A percentile compares a stretch with the other conserved stretches of the same genome.
phyloP scores from a whole-genome alignment of 306 rosid genomes.

The peach (Prunus persica) region Prunus_persica_NCBIv2 NC_034011.1:21919001-21919500 shows the following conservation, averaged over 20 bases:
- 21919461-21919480: background rate
- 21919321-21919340: background rate
- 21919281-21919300: background rate
- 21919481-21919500: background rate
- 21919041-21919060: constrained; percentile 62
- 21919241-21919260: constrained; percentile 46
- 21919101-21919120: constrained; percentile 81
- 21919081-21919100: constrained; percentile 82
- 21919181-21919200: constrained; percentile 56
- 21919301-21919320: background rate
- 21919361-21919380: background rate
- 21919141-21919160: constrained; percentile 74
- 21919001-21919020: constrained; percentile 9
- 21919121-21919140: constrained; percentile 73
- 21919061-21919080: constrained; percentile 67
- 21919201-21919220: constrained; percentile 37
- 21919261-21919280: background rate
- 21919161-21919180: constrained; percentile 81
- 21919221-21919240: constrained; percentile 55
- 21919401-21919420: background rate
- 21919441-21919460: background rate
- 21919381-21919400: background rate
- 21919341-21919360: constrained; percentile 6
- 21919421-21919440: background rate
- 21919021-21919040: constrained; percentile 36